Base-by-base conservation (phyloP, 306 rosid genomes). In the Lotus japonicus region DNA sequence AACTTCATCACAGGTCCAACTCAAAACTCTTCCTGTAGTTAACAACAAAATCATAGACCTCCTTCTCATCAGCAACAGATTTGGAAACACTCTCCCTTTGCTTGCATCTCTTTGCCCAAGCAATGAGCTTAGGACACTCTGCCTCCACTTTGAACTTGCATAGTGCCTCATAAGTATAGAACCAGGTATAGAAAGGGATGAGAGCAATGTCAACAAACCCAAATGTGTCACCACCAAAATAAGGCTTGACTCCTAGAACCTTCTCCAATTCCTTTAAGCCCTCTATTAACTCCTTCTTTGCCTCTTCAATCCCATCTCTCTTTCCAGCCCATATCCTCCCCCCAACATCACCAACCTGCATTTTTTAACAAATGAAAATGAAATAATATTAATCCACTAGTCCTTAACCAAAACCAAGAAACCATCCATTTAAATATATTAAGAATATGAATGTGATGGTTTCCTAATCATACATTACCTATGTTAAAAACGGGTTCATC, bases 71-170 rank as follows among this genome's bases (percentile, higher is more conserved):
- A 21, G 85, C 76, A 38, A 82, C 85, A 16, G 85, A 54, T 6
- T 75, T 84, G 44, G 79, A 53, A 50, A 84, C 81, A 36, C 73
- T 33, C 46, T 84, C 75, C 31, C 49, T 74, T 11, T 77, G 49
- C 52, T 74, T 14, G 71, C 92, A 80, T 43, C 82, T 84, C 44
- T 49, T 82, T 7, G 31, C 82, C 90, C 94, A 85, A 18, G 50
- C 64, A 10, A 83, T 4, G 1, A 85, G 54, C 67, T 81, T 79
- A 55, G 89, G 92, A 26, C 85, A 79, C 80, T 64, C 84, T 7
- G 58, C 48, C 56, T 82, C 87, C 35, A 80, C 64, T 49, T 76
- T 84, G 63, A 84, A 82, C 35, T 80, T 73, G 0, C 76, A 89
- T 55, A 43, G 75, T 0, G 60, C 51, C 57, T 84, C 85, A 46